Base-by-base conservation (phyloP, 352 stramenopile genomes). In the Pythium scleroteichum region DNA sequence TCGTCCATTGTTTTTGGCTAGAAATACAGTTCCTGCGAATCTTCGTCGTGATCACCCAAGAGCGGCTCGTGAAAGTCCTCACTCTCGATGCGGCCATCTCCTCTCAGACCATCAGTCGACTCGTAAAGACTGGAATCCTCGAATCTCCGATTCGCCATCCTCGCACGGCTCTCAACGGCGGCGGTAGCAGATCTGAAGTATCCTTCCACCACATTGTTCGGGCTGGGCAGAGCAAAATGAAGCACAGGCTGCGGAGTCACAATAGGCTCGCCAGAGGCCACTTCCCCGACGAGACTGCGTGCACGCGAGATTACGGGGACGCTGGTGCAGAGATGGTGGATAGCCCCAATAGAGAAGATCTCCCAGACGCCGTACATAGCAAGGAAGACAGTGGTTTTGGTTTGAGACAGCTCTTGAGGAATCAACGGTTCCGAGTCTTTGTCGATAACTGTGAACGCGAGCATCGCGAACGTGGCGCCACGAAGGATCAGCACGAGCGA, bases 321-420 rank as follows among this genome's bases (percentile, higher is more conserved):
- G 12, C 48, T 47, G 5, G 23, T 23, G 24, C 58, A 59, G 8
- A 65, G 58, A n/a, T 17, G 23, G 41, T 65, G 33, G 39, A 69
- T 55, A 2, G 62, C 20, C 2, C 26, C 38, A 24, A 59, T 5
- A 5, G 38, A 17, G 24, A 64, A 3, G 1, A 69, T 17, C 17
- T 69, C 62, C 62, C 62, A 69, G 19, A 55, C 22, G 3, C 46
- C 53, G 33, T 69, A 69, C 32, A 55, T 41, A 1, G 39, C 22
- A 3, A 69, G 24, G 20, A 64, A 69, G 13, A 24, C 38, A n/a
- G 39, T 49, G 1, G 50, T 10, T 22, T 27, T 42, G 14, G 63
- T 54, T 1, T 40, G 16, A 13, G 20, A 22, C 20, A 41, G 48
- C 16, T 58, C 49, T 1, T 9, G 17, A 19, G 48, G 42, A 19